phyloP scores from a whole-genome alignment of 2,329 filamentous ascomycete species.

The Nemania abortiva region DNA sequence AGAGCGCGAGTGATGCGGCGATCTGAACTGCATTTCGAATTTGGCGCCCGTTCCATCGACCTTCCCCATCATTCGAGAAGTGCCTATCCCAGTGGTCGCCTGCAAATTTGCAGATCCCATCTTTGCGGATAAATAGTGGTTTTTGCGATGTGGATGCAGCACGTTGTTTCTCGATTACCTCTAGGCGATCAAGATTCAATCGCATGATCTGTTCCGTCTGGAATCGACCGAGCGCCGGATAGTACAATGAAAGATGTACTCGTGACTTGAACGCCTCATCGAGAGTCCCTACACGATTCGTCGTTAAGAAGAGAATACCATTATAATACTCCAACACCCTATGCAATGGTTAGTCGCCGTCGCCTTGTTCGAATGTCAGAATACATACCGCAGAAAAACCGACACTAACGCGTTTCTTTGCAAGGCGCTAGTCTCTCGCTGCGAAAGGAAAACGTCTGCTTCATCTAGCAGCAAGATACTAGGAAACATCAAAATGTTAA shows the following conservation, averaged over 20 bases:
- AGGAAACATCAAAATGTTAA: background rate
- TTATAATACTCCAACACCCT: constrained; percentile 52
- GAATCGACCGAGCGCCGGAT: constrained; percentile 42
- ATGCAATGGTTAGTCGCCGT: background rate
- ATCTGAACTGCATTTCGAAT: constrained; percentile 35
- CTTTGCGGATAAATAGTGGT: constrained; percentile 15
- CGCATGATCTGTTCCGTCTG: constrained; percentile 23
- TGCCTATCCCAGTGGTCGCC: constrained; percentile 21
- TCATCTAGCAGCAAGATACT: constrained; percentile 40
- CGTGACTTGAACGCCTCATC: constrained; percentile 57
- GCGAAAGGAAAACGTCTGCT: constrained; percentile 39
- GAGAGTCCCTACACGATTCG: constrained; percentile 56
- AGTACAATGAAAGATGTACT: constrained; percentile 54
- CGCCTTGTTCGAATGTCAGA: background rate
- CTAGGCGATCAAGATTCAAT: constrained; percentile 19
- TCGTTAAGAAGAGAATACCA: constrained; percentile 56
- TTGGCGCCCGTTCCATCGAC: constrained; percentile 36
- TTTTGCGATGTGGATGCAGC: background rate
- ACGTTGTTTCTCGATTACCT: constrained; percentile 7
- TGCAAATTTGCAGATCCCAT: constrained; percentile 18
- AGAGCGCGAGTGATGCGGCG: constrained; percentile 30
- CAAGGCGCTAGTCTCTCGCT: constrained; percentile 36
- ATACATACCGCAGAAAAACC: constrained; percentile 14
- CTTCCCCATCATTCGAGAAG: constrained; percentile 7
- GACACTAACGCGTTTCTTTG: constrained; percentile 51